phyloP scores from a whole-genome alignment of 1,284 basidiomycete species.

The Neolentinus lepideus region DNA sequence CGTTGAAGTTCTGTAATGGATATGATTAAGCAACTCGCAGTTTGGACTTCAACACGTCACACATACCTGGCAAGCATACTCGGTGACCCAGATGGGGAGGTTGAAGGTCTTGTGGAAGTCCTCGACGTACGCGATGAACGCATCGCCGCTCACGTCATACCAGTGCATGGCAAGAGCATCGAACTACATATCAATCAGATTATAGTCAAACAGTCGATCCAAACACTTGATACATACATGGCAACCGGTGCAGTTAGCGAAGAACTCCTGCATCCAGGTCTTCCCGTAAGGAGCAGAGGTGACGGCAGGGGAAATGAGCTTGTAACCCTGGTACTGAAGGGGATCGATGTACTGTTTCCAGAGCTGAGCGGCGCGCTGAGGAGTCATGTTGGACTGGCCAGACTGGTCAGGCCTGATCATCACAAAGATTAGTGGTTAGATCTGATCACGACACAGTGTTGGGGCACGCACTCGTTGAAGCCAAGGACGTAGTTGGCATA shows the following conservation, averaged over 20 bases:
- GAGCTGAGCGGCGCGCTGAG: constrained; percentile 38
- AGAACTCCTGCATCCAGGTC: constrained; percentile 57
- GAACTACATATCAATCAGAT: constrained; percentile 29
- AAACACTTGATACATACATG: constrained; percentile 32
- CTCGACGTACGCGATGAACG: constrained; percentile 44
- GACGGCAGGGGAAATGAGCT: constrained; percentile 57
- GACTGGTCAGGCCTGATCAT: constrained; percentile 46
- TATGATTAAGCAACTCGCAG: constrained; percentile 9
- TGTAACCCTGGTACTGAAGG: constrained; percentile 47
- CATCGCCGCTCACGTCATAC: constrained; percentile 47
- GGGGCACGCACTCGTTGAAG: constrained; percentile 61
- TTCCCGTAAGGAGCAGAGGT: constrained; percentile 55
- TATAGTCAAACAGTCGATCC: constrained; percentile 9
- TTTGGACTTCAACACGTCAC: background rate
- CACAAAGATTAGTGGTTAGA: constrained; percentile 3
- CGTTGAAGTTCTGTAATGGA: constrained; percentile 50
- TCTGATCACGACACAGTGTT: background rate
- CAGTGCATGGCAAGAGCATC: constrained; percentile 46
- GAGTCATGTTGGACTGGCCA: constrained; percentile 56
- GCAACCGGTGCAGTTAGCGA: constrained; percentile 44
- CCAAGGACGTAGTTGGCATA: constrained; percentile 51
- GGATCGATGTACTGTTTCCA: constrained; percentile 63
- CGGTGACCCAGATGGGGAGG: constrained; percentile 55
- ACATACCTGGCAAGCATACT: constrained; percentile 58
- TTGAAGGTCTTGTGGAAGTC: constrained; percentile 45